phyloP scores from a whole-genome alignment of 2,329 filamentous ascomycete species.

The Colletotrichum acutatum region DNA sequence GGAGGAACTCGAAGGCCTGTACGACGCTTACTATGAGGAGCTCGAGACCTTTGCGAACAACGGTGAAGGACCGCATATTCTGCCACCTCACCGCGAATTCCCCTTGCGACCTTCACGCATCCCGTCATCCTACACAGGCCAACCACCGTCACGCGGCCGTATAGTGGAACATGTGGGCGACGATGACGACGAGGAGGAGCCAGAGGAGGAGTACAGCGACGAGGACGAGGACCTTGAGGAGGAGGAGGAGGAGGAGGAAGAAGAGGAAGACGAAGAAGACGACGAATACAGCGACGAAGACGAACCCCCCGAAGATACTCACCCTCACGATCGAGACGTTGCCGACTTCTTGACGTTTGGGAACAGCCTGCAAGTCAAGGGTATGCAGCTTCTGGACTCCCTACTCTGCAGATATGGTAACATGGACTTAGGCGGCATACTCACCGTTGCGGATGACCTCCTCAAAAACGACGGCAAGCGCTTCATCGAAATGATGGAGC shows the following conservation, averaged over 20 bases:
- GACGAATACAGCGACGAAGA: constrained; percentile 70
- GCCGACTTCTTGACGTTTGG: constrained; percentile 97
- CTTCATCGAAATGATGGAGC: constrained; percentile 99
- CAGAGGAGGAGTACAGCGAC: constrained; percentile 61
- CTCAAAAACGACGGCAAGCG: constrained; percentile 99
- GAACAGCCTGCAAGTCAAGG: constrained; percentile 94
- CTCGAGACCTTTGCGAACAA: constrained; percentile 97
- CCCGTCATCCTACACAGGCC: constrained; percentile 68
- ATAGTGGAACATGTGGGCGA: constrained; percentile 75
- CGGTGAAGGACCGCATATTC: constrained; percentile 75
- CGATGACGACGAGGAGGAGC: constrained; percentile 65
- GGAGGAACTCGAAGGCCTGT: constrained; percentile 95
- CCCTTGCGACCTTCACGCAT: constrained; percentile 68
- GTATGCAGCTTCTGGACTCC: constrained; percentile 63
- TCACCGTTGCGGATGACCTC: constrained; percentile 97
- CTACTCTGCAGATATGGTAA: constrained; percentile 58
- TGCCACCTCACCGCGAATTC: constrained; percentile 74
- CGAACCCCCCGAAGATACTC: constrained; percentile 75
- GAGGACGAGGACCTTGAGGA: constrained; percentile 65
- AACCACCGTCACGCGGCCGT: constrained; percentile 79
- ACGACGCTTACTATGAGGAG: constrained; percentile 98
- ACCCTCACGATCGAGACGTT: constrained; percentile 73
- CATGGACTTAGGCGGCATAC: constrained; percentile 83
- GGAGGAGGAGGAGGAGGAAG: constrained; percentile 63
- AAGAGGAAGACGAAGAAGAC: constrained; percentile 65